These are phyloP conservation scores for Xylariaceae sp. DNA, from an alignment of 2,329 filamentous ascomycete genomes.

Conservation along the genomic window DNA sequence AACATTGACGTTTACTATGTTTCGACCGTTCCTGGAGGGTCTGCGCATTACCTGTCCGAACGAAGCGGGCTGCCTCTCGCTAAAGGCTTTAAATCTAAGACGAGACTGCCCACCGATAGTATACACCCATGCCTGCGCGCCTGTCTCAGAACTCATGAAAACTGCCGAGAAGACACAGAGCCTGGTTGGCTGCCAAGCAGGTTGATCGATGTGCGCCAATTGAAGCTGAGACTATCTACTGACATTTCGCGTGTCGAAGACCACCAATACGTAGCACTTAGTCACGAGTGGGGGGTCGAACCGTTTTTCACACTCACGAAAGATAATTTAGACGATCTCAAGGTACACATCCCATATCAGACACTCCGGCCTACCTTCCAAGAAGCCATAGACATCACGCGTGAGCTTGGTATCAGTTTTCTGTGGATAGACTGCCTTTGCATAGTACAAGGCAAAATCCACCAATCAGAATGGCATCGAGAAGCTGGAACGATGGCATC, in stretches of 20 bases:
- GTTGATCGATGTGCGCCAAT: background rate
- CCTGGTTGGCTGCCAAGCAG: background rate
- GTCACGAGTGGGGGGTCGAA: background rate
- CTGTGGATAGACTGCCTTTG: background rate
- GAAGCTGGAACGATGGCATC: background rate
- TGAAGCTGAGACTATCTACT: background rate
- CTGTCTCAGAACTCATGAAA: background rate
- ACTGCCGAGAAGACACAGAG: background rate
- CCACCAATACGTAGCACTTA: background rate
- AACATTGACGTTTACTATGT: too few relatives aligned
- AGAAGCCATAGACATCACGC: background rate
- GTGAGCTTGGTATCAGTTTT: background rate
- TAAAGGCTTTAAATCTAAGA: too few relatives aligned
- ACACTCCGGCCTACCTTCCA: background rate
- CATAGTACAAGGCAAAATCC: background rate
- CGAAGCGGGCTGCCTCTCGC: too few relatives aligned
- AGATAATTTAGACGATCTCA: background rate
- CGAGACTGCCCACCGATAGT: too few relatives aligned
- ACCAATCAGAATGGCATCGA: background rate
- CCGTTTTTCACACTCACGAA: background rate
- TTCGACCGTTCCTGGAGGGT: too few relatives aligned
- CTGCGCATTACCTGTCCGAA: too few relatives aligned
- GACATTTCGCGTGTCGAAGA: background rate
- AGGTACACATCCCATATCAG: background rate
- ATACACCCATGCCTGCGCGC: background rate